A percentile compares a stretch with the other conserved stretches of the same genome.
These are phyloP conservation scores for Tetrahymena malaccensis DNA, from an alignment of 73 alveolate genomes.

Conservation along the genomic window DNA sequence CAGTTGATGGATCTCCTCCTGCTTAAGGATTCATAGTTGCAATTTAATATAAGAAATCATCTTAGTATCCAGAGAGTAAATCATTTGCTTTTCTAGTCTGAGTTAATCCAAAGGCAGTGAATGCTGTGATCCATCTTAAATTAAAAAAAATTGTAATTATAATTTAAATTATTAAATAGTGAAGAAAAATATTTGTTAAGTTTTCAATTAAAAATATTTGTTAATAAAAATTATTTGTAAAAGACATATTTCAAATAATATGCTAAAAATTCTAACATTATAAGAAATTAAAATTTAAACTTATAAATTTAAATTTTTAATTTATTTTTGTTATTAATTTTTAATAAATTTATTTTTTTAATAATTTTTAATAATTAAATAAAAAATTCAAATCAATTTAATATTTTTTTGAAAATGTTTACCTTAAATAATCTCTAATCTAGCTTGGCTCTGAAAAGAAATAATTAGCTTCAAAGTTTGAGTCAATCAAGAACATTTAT, in stretches of 20 bases:
- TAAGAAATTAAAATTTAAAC: no score
- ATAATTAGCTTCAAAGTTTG: neutral
- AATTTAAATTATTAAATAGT: no score
- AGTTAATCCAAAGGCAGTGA: neutral
- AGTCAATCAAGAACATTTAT: neutral
- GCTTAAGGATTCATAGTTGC: neutral
- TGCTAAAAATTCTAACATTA: no score
- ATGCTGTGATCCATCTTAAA: neutral
- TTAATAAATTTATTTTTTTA: no score
- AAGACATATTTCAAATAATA: no score
- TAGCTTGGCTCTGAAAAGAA: neutral
- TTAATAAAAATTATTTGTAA: no score
- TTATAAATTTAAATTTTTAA: no score
- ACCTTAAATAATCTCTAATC: neutral
- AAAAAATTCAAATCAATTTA: neutral
- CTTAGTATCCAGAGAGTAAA: neutral
- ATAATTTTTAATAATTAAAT: neutral
- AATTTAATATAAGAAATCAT: neutral
- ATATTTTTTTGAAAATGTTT: neutral
- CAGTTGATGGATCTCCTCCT: neutral
- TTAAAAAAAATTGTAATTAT: neutral
- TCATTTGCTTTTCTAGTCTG: neutral
- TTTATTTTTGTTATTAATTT: no score
- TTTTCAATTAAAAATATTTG: no score
- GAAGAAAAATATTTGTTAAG: no score